Evolutionary conservation across 2,329 filamentous ascomycete genomes (phyloP).

Genomic region (Cryphonectria naterciae): DNA sequence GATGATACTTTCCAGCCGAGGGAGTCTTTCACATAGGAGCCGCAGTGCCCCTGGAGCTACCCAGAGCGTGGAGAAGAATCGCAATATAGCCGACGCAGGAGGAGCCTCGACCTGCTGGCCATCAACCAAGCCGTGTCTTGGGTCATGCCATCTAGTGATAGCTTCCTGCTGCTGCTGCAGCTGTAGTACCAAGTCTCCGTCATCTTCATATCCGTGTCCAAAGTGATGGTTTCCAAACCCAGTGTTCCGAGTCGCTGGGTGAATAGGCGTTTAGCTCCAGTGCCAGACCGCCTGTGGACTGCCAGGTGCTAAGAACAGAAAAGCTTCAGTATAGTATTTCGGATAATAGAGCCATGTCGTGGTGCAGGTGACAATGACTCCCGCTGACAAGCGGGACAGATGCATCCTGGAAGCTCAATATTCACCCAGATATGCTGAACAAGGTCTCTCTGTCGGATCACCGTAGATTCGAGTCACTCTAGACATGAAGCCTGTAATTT

Average conservation of each 20-base stretch:
- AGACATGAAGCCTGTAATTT: background rate
- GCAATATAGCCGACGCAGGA: background rate
- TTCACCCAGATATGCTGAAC: background rate
- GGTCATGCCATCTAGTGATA: background rate
- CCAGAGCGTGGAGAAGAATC: background rate
- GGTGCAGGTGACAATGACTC: background rate
- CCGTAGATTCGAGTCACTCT: background rate
- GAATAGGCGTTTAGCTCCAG: background rate
- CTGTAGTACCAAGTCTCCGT: background rate
- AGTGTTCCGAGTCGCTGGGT: background rate
- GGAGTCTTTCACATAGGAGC: background rate
- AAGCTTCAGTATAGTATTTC: background rate
- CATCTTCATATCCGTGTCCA: background rate
- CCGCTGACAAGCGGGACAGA: background rate
- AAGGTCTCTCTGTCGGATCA: background rate
- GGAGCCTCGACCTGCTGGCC: background rate
- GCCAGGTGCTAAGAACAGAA: background rate
- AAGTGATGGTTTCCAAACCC: background rate
- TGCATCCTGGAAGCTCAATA: background rate
- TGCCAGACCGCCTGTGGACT: background rate
- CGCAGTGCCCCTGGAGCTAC: background rate
- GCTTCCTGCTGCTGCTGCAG: background rate
- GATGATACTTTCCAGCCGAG: background rate
- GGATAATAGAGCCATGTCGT: background rate
- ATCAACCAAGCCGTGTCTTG: background rate